phyloP scores from a whole-genome alignment of 2,329 filamentous ascomycete genomes.

The Phyllosticta capitalensis region DNA sequence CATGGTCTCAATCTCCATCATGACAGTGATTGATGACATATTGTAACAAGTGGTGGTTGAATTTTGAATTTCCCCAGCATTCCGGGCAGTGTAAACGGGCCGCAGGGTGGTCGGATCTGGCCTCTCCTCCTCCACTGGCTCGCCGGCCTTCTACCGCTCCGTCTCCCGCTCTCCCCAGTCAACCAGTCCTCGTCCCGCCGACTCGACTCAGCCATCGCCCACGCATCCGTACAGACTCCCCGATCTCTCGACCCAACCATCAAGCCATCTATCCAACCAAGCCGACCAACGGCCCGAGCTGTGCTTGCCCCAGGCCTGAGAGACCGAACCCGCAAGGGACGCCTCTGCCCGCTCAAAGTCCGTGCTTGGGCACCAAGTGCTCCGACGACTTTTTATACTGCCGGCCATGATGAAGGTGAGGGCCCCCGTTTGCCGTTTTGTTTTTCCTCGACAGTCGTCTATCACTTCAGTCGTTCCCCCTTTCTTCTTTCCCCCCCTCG shows the following conservation, averaged over 20 bases:
- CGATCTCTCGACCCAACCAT: neutral
- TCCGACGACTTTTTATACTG: slow-evolving; percentile 7
- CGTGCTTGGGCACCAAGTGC: slow-evolving; percentile 9
- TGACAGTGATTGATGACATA: too few species aligned
- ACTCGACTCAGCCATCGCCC: neutral
- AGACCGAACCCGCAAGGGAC: slow-evolving; percentile 8
- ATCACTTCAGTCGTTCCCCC: neutral
- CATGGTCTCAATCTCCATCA: too few species aligned
- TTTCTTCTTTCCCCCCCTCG: neutral
- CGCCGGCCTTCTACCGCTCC: too few species aligned
- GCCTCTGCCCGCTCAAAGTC: neutral
- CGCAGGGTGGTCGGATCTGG: too few species aligned
- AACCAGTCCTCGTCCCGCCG: neutral
- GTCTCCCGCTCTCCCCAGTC: too few species aligned
- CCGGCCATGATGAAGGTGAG: slow-evolving; percentile 8
- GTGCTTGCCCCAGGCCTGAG: neutral
- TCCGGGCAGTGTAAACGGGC: too few species aligned
- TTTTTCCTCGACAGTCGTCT: neutral
- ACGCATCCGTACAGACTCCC: neutral
- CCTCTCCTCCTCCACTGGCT: too few species aligned
- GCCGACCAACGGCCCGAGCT: neutral
- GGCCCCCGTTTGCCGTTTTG: neutral
- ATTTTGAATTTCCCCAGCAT: too few species aligned
- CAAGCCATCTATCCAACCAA: neutral
- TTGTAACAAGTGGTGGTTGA: too few species aligned